Evolutionary conservation across 1,139 yeast species (phyloP).

Genomic region (Blastobotrys malaysiensis): DNA sequence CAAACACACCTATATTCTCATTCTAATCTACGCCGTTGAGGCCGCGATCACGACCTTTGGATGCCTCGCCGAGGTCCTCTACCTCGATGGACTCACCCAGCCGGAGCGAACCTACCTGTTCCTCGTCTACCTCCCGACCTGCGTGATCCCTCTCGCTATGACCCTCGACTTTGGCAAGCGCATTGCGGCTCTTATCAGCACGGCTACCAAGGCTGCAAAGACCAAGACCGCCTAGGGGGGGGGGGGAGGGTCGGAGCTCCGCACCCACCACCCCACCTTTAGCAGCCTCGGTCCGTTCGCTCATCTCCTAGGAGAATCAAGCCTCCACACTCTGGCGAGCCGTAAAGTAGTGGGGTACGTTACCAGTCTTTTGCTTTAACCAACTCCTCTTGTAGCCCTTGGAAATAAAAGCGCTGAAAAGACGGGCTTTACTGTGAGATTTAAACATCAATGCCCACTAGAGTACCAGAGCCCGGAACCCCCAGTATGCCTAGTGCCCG

Average conservation of each 20-base stretch:
- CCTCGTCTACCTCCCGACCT: conserved; percentile 60
- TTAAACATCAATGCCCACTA: background rate
- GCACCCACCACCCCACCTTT: background rate
- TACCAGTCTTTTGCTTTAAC: background rate
- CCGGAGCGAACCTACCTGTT: conserved; percentile 42
- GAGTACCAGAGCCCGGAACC: background rate
- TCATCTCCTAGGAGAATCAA: background rate
- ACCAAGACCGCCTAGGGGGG: background rate
- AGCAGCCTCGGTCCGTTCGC: background rate
- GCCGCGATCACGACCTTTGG: conserved; percentile 69
- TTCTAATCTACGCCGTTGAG: conserved; percentile 68
- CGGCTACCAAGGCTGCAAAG: background rate
- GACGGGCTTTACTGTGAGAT: too few relatives aligned
- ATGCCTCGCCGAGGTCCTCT: conserved; percentile 41
- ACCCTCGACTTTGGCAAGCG: conserved; percentile 38
- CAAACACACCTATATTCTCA: conserved; percentile 42
- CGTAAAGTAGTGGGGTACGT: background rate
- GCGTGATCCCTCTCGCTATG: conserved; percentile 56
- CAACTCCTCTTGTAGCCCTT: too few relatives aligned
- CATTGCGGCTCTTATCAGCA: background rate
- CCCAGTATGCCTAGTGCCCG: background rate
- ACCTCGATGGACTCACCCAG: conserved; percentile 30
- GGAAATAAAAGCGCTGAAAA: too few relatives aligned
- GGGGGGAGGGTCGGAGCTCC: background rate
- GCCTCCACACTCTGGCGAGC: background rate